Conservation (phyloP, 805 yeast genomes). For the Lipomyces mesembrius region DNA sequence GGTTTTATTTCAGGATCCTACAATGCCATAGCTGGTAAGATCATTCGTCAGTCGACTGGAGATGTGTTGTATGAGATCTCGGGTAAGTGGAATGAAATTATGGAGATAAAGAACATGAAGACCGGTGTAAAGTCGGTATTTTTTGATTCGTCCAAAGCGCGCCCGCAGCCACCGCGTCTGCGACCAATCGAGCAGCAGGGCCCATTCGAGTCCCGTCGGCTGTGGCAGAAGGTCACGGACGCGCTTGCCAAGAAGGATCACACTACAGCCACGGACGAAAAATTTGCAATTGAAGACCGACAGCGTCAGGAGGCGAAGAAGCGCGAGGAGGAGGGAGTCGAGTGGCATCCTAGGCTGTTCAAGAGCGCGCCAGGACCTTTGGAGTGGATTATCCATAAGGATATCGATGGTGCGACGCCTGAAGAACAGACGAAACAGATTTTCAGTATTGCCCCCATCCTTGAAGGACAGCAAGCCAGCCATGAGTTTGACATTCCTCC, state of each 20-base stretch:
- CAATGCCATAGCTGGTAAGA: conserved; percentile 80
- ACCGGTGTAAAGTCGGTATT: conserved; percentile 57
- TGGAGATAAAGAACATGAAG: conserved; percentile 64
- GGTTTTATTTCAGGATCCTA: conserved; percentile 93
- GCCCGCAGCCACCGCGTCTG: conserved; percentile 65
- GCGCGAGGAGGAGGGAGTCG: conserved; percentile 76
- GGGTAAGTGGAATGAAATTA: conserved; percentile 93
- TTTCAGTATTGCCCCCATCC: conserved; percentile 70
- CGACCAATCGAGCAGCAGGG: conserved; percentile 83
- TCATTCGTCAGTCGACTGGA: conserved; percentile 57
- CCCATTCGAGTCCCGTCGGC: conserved; percentile 73
- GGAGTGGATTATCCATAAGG: conserved; percentile 70
- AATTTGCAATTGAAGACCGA: conserved; percentile 81
- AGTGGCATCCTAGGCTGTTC: conserved; percentile 80
- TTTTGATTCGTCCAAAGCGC: conserved; percentile 63
- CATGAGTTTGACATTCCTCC: conserved; percentile 36
- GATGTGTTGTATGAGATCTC: conserved; percentile 66
- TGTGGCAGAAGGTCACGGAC: conserved; percentile 82
- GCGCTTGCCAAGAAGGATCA: conserved; percentile 85
- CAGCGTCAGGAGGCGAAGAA: conserved; percentile 77
- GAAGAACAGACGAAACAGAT: conserved; percentile 61
- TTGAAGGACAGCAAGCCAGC: conserved; percentile 68
- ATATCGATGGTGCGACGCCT: conserved; percentile 59
- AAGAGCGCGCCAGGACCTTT: conserved; percentile 52
- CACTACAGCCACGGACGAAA: conserved; percentile 82